Conservation (phyloP, 1,284 basidiomycete species). For the Prillingera fragicola region DNA sequence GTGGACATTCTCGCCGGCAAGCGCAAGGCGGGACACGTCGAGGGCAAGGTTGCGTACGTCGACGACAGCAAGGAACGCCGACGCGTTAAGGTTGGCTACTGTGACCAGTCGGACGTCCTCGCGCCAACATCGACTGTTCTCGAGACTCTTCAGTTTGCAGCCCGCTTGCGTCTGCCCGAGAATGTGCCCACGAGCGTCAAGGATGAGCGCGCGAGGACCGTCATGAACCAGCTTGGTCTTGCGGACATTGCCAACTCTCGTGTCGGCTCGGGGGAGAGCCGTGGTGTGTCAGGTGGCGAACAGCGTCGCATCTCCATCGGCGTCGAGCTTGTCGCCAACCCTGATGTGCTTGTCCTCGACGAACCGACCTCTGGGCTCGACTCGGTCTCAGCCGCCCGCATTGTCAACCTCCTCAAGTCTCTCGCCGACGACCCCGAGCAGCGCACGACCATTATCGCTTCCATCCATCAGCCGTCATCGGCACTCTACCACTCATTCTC, state of each 20-base stretch:
- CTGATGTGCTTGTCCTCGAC: slow-evolving; percentile 59
- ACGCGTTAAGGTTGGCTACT: slow-evolving; percentile 61
- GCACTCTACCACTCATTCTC: slow-evolving; percentile 80
- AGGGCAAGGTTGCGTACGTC: slow-evolving; percentile 54
- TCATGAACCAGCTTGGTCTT: slow-evolving; percentile 72
- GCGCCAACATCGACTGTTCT: slow-evolving; percentile 71
- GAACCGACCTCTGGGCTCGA: slow-evolving; percentile 69
- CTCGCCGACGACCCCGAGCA: slow-evolving; percentile 64
- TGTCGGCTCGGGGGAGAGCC: slow-evolving; percentile 62
- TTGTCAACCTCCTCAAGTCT: slow-evolving; percentile 65
- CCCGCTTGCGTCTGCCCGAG: slow-evolving; percentile 75
- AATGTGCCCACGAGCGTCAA: slow-evolving; percentile 64
- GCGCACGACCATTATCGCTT: slow-evolving; percentile 74
- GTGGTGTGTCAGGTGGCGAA: slow-evolving; percentile 66
- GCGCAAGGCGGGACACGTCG: slow-evolving; percentile 55
- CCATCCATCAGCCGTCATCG: slow-evolving; percentile 79
- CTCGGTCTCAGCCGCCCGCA: slow-evolving; percentile 74
- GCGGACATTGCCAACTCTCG: slow-evolving; percentile 62
- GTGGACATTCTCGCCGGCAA: slow-evolving; percentile 81
- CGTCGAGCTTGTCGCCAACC: slow-evolving; percentile 59
- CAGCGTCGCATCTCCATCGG: slow-evolving; percentile 66
- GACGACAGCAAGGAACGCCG: slow-evolving; percentile 15
- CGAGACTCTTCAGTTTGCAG: slow-evolving; percentile 78
- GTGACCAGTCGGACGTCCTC: slow-evolving; percentile 74
- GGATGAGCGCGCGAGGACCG: slow-evolving; percentile 58